Evolutionary conservation across 768 basidiomycete species (phyloP), one percentile per base, ranked within the genome.

Genomic region (Mycena alexandri): DNA sequence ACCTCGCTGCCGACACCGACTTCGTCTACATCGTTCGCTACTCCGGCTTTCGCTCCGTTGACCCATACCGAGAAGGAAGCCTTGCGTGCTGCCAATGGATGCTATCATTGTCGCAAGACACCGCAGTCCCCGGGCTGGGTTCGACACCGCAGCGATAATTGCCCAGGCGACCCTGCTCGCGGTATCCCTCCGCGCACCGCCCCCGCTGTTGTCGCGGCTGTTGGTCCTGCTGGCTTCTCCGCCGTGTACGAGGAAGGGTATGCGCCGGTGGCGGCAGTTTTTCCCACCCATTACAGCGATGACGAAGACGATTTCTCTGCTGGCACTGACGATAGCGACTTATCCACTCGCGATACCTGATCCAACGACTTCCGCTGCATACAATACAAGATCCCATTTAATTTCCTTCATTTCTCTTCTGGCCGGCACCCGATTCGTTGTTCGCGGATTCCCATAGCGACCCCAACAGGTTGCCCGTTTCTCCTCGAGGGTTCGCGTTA

Each of bases 141-240:
- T 17, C 36, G 52, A 12, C 61, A 61, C 17, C 50, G 41, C 29
- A 52, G 50, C 42, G 61, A 61, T 25, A 61, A 10, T 41, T 61
- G 61, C 51, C 61, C 50, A 0, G 51, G 61, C n/a, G 41, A 52
- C 33, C 1, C 61, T 5, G 61, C 38, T 0, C 51, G 42, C 25
- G 61, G 61, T 2, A 61, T 61, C 2, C 61, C 41, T 33, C 61
- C 61, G 3, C 42, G 42, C 5, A 43, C 51, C 1, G 33, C 51
- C 50, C 61, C 2, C n/a, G 17, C 50, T 0, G 61, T 61, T 10
- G 51, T 61, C 17, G 61, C 61, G n/a, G 61, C 61, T 2, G 61
- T 61, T 4, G 61, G 25, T 1, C 51, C 61, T 21, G 61, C 36
- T 0, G 50, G 50, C 0, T 61, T 53, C 24, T 43, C 50, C 1